These are phyloP conservation scores for Schwanniomyces vanrijiae DNA, from an alignment of 805 yeast species.

Conservation along the genomic window DNA sequence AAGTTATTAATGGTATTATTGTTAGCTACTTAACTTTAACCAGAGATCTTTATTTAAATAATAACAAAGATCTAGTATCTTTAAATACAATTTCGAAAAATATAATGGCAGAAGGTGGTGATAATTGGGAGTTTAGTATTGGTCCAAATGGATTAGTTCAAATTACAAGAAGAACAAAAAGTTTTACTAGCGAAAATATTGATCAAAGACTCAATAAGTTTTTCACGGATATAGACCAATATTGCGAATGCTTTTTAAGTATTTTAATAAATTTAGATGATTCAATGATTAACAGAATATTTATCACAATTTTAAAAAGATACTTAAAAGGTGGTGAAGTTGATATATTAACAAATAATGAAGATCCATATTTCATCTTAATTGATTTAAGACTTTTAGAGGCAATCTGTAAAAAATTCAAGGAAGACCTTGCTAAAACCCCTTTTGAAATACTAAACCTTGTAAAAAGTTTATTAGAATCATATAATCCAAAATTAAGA, in stretches of 20 bases:
- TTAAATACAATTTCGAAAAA: slow-evolving; percentile 35
- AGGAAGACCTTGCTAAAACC: slow-evolving; percentile 52
- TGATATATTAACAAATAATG: slow-evolving; percentile 16
- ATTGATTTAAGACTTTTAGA: slow-evolving; percentile 68
- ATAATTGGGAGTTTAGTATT: slow-evolving; percentile 39
- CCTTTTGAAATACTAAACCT: slow-evolving; percentile 56
- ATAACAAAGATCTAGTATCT: slow-evolving; percentile 13
- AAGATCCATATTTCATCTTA: slow-evolving; percentile 54
- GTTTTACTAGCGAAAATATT: slow-evolving; percentile 6
- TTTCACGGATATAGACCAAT: slow-evolving; percentile 25
- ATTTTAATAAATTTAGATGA: slow-evolving; percentile 54
- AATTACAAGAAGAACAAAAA: slow-evolving; percentile 13
- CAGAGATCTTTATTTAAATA: slow-evolving; percentile 13
- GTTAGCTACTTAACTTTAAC: slow-evolving; percentile 34
- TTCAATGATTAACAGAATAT: slow-evolving; percentile 43
- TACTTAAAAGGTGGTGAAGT: slow-evolving; percentile 48
- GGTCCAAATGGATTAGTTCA: slow-evolving; percentile 43
- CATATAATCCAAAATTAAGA: slow-evolving; percentile 1
- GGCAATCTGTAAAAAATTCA: slow-evolving; percentile 55
- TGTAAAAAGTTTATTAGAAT: slow-evolving; percentile 19
- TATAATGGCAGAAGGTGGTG: slow-evolving; percentile 28
- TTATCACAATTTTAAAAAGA: slow-evolving; percentile 52
- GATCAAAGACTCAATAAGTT: slow-evolving; percentile 29
- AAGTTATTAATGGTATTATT: slow-evolving; percentile 36
- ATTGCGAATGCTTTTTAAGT: slow-evolving; percentile 28